Base-by-base conservation (phyloP, 768 basidiomycete genomes). In the Trametes cinnabarina region DNA sequence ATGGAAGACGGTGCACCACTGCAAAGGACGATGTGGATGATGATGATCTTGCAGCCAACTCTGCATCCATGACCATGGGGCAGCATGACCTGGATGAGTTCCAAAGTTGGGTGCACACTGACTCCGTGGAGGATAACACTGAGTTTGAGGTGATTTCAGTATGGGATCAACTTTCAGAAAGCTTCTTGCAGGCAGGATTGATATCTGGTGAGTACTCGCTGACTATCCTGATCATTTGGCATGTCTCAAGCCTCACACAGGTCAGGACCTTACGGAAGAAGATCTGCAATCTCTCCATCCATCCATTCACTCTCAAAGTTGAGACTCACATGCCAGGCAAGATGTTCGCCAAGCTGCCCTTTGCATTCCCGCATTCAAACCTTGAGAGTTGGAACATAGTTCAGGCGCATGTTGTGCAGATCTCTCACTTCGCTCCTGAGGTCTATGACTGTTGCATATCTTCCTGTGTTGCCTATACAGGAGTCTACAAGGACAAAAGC, bases 361-460 rank as follows among this genome's bases (percentile, higher is more conserved):
- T 43, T 30, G 59, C 63, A 25, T 73, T 72, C 55, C 72, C 70
- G 3, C 25, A 56, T 0, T 41, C 56, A 4, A 17, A 46, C 11
- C 51, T 70, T 15, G 58, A 60, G 1, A 52, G 62, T 3, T 52
- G 63, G 47, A 67, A 71, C 32, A 55, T 11, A 20, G 61, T 64
- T 7, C 54, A 63, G 34, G 43, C 66, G 0, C 69, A 64, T 10
- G 56, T 70, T 9, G 59, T 61, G 3, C 69, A 66, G 25, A 68
- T 77, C 3, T 62, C 75, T 6, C 69, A 65, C 0, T 65, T 79
- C 44, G 59, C 65, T 19, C 72, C 74, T 1, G 48, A 66, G 1
- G 43, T 39, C 67, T 76, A 71, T 63, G 66, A 79, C 64, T 80
- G 79, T 65, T 82, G 80, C 64, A 46, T 66, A 20, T 71, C 74